Evolutionary conservation across 306 rosid genomes (phyloP).

Genomic region (Rosa chinensis): DNA sequence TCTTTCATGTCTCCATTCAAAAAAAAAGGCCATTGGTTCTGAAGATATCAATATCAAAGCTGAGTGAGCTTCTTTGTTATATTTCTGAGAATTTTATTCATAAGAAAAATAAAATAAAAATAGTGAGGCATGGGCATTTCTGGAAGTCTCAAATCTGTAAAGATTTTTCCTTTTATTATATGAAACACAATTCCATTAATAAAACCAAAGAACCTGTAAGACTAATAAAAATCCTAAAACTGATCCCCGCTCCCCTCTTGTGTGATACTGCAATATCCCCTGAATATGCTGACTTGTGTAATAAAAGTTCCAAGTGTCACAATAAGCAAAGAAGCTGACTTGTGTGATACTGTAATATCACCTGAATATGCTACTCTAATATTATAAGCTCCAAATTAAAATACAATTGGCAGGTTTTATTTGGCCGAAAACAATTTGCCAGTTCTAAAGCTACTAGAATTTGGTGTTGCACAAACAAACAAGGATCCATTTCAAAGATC

Average conservation of each 20-base stretch:
- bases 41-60: neutral
- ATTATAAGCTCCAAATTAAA: too few species aligned
- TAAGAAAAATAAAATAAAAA: neutral
- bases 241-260: neutral
- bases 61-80: neutral
- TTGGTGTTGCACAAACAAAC: neutral
- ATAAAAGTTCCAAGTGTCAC: neutral
- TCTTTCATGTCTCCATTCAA: neutral
- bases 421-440: neutral
- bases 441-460: neutral
- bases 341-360: neutral
- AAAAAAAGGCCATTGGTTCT: neutral
- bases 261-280: too few species aligned
- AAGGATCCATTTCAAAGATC: neutral
- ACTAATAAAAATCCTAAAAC: neutral
- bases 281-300: too few species aligned
- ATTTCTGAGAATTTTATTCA: neutral
- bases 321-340: neutral
- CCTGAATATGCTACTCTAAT: too few species aligned
- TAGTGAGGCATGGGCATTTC: neutral
- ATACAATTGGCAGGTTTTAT: neutral
- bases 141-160: neutral
- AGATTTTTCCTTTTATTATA: neutral
- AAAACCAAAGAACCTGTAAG: neutral
- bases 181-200: neutral